phyloP scores from a whole-genome alignment of 768 basidiomycete species.

The Rhodocollybia butyracea region DNA sequence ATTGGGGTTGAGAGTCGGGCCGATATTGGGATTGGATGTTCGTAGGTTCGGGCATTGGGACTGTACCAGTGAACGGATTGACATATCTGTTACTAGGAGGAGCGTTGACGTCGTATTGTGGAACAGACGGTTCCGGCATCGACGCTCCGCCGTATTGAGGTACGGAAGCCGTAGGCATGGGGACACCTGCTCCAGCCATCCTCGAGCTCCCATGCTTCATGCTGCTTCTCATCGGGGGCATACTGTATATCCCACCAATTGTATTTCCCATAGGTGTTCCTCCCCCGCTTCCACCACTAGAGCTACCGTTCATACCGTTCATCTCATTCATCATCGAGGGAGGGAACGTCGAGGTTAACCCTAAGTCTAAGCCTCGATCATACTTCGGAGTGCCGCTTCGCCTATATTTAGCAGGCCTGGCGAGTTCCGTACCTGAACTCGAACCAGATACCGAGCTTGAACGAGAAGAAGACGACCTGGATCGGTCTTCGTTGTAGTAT shows the following conservation, averaged over 20 bases:
- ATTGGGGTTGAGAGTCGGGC: not conserved
- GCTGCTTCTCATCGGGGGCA: not conserved
- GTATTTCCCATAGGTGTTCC: not conserved
- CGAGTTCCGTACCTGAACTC: not conserved
- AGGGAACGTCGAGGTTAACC: slow-evolving; percentile 1
- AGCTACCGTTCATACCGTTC: not conserved
- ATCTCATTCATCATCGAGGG: not conserved
- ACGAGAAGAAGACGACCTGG: not conserved
- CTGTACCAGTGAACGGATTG: not conserved
- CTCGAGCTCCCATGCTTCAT: not conserved
- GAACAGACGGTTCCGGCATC: not conserved
- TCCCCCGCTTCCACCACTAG: not conserved
- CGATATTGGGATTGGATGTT: not conserved
- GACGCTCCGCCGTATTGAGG: not conserved
- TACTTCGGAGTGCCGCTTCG: not conserved
- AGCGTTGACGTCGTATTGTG: too few species aligned
- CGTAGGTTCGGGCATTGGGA: not conserved
- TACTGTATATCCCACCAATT: slow-evolving; percentile 1
- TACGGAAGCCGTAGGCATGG: not conserved
- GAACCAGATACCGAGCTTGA: not conserved
- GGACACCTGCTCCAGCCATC: not conserved
- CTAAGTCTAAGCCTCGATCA: not conserved
- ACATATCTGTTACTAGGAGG: not conserved
- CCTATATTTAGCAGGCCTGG: not conserved
- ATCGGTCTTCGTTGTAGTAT: not conserved